Conservation (phyloP, 2,329 filamentous ascomycete genomes). For the Phyllosticta citribraziliensis region DNA sequence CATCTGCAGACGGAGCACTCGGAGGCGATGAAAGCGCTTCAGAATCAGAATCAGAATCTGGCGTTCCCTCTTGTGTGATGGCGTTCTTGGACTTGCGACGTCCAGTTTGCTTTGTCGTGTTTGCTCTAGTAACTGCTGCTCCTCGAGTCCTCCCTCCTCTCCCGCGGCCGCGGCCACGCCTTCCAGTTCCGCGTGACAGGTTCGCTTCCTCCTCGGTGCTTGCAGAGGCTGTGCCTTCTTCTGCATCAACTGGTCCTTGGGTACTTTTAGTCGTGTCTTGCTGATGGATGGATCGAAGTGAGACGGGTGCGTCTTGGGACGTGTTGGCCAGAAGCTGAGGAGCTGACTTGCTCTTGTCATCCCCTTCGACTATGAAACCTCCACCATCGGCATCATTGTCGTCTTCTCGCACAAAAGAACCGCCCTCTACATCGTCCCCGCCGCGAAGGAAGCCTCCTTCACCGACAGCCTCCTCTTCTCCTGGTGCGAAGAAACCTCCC, state of each 20-base stretch:
- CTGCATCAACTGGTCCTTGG: neutral
- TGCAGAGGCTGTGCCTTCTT: slow-evolving; percentile 34
- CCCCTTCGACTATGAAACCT: slow-evolving; percentile 23
- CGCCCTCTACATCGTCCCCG: slow-evolving; percentile 16
- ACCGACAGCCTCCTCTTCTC: slow-evolving; percentile 13
- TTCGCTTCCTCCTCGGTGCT: neutral
- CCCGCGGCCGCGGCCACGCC: slow-evolving; percentile 14
- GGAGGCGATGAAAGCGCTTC: neutral
- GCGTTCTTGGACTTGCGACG: neutral
- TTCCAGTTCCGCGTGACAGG: neutral
- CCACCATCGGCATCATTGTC: slow-evolving; percentile 22
- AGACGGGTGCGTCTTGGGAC: slow-evolving; percentile 20
- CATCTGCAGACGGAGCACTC: neutral
- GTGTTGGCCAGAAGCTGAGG: slow-evolving; percentile 8
- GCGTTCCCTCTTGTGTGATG: neutral
- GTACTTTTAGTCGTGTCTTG: neutral
- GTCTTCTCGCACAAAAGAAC: slow-evolving; percentile 28
- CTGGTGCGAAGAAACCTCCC: slow-evolving; percentile 34
- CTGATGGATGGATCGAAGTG: slow-evolving; percentile 24
- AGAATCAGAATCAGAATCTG: neutral
- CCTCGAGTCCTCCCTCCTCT: slow-evolving; percentile 6
- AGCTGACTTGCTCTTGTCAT: slow-evolving; percentile 8
- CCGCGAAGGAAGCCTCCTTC: slow-evolving; percentile 13
- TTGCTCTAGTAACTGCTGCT: neutral
- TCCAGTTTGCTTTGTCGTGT: neutral